Percentiles rank a stretch among this genome's conserved stretches.
phyloP scores from a whole-genome alignment of 2,329 filamentous ascomycete species.

The Paraphaeosphaeria minitans region DNA sequence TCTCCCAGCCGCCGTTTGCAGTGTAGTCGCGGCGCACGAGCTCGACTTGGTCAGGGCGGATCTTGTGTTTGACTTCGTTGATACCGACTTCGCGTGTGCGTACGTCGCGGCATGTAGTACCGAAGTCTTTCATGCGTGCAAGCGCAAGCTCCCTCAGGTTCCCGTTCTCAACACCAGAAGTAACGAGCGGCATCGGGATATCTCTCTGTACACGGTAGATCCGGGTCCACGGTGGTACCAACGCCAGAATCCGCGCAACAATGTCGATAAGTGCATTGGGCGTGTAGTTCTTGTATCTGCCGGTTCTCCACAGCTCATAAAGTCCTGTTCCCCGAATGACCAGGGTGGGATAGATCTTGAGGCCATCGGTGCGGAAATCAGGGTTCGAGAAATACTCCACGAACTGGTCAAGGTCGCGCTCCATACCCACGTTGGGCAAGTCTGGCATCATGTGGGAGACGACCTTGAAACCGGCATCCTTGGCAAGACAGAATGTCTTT shows the following conservation, averaged over 20 bases:
- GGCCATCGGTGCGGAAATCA: slow-evolving; percentile 90
- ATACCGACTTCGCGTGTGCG: slow-evolving; percentile 95
- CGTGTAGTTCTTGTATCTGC: slow-evolving; percentile 97
- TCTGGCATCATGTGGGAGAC: slow-evolving; percentile 99
- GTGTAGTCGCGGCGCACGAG: slow-evolving; percentile 91
- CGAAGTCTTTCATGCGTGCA: slow-evolving; percentile 99
- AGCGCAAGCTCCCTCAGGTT: slow-evolving; percentile 92
- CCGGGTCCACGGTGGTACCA: slow-evolving; percentile 95
- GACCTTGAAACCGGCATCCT: slow-evolving; percentile 98
- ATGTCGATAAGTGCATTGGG: slow-evolving; percentile 96
- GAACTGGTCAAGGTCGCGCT: slow-evolving; percentile 95
- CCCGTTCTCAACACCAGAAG: slow-evolving; percentile 95
- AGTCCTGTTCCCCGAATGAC: slow-evolving; percentile 96
- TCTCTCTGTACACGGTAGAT: slow-evolving; percentile 98
- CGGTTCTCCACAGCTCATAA: slow-evolving; percentile 97
- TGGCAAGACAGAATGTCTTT: slow-evolving; percentile 95
- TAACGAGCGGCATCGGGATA: slow-evolving; percentile 99
- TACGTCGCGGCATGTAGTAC: slow-evolving; percentile 94
- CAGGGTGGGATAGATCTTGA: slow-evolving; percentile 97
- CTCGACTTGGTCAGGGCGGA: slow-evolving; percentile 93
- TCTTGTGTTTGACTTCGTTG: slow-evolving; percentile 99
- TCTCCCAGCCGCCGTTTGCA: slow-evolving; percentile 98
- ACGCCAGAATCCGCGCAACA: slow-evolving; percentile 90
- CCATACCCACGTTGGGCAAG: slow-evolving; percentile 96
- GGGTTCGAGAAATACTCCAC: slow-evolving; percentile 98